Percentiles rank a stretch among this genome's conserved stretches.
These are phyloP conservation scores for Lolium rigidum DNA, from an alignment of 176 grass and related monocot genomes.

Conservation along the genomic window DNA sequence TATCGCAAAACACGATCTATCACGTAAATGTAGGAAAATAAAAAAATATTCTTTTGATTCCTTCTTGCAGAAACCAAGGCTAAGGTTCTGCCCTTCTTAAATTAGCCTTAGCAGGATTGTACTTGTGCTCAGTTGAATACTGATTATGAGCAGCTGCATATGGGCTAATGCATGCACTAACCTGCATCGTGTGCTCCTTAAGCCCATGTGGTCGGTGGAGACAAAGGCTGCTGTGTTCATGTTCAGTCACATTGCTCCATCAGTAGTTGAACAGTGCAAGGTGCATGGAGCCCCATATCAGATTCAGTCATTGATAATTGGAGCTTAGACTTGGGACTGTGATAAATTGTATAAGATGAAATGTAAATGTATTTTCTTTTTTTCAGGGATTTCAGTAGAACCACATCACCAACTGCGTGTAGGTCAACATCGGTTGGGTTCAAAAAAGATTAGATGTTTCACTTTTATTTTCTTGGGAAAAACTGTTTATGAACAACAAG, in stretches of 20 bases:
- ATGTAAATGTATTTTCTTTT: neutral
- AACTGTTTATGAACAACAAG: conserved; percentile 10
- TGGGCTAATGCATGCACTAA: conserved; percentile 44
- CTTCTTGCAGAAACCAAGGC: conserved; percentile 53
- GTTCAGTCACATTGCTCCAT: conserved; percentile 53
- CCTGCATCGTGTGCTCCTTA: conserved; percentile 37
- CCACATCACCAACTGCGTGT: neutral
- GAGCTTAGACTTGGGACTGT: neutral
- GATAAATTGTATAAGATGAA: neutral
- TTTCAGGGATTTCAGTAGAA: neutral
- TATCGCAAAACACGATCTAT: conserved; percentile 29
- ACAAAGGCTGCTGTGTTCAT: conserved; percentile 59
- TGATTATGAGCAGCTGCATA: conserved; percentile 44
- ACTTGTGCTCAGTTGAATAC: conserved; percentile 51
- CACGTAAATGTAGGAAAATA: neutral
- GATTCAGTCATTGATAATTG: conserved; percentile 43
- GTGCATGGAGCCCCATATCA: conserved; percentile 33
- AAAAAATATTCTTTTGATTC: conserved; percentile 48
- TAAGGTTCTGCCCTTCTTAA: conserved; percentile 13
- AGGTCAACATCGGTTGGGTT: neutral
- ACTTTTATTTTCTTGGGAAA: conserved; percentile 27
- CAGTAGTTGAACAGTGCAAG: conserved; percentile 32
- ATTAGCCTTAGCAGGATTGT: conserved; percentile 37
- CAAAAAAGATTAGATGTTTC: neutral
- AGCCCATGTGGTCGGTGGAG: conserved; percentile 53